Conservation (phyloP, 169 alveolate species). For the Theileria annulata region DNA sequence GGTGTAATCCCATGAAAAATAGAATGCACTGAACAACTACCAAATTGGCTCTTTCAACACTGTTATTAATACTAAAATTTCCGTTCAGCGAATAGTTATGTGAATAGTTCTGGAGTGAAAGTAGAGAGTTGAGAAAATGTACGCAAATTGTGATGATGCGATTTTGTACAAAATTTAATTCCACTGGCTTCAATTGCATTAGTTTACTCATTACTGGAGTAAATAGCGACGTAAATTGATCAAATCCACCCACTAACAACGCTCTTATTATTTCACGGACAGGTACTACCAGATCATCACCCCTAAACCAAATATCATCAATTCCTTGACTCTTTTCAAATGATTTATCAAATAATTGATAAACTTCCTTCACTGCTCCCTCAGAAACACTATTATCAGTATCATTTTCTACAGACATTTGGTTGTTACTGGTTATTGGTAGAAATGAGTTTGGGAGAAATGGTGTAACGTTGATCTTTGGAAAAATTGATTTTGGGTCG, state of each 20-base stretch:
- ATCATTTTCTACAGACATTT: not conserved
- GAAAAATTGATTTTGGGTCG: not conserved
- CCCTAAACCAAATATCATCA: slow-evolving; percentile 28
- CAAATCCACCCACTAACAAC: slow-evolving; percentile 41
- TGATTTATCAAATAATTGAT: not conserved
- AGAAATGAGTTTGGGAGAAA: not conserved
- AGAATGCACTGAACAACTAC: slow-evolving; percentile 37
- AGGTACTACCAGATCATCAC: slow-evolving; percentile 50
- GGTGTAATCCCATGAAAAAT: slow-evolving; percentile 26
- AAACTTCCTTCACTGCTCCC: not conserved
- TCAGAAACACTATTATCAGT: not conserved
- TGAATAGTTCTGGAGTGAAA: slow-evolving; percentile 40
- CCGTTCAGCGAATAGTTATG: slow-evolving; percentile 27
- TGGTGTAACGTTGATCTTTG: not conserved
- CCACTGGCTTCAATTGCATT: slow-evolving; percentile 47
- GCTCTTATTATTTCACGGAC: slow-evolving; percentile 38
- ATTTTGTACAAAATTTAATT: slow-evolving; percentile 55
- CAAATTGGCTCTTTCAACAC: slow-evolving; percentile 14
- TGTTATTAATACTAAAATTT: not conserved
- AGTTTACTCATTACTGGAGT: slow-evolving; percentile 44
- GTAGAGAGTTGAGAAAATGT: slow-evolving; percentile 16
- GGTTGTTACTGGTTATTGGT: not conserved
- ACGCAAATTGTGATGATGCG: slow-evolving; percentile 39
- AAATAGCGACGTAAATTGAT: slow-evolving; percentile 34
- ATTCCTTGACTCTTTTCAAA: not conserved